phyloP scores from a whole-genome alignment of 202 grass and related monocot species.

The Carex arenaria region DNA sequence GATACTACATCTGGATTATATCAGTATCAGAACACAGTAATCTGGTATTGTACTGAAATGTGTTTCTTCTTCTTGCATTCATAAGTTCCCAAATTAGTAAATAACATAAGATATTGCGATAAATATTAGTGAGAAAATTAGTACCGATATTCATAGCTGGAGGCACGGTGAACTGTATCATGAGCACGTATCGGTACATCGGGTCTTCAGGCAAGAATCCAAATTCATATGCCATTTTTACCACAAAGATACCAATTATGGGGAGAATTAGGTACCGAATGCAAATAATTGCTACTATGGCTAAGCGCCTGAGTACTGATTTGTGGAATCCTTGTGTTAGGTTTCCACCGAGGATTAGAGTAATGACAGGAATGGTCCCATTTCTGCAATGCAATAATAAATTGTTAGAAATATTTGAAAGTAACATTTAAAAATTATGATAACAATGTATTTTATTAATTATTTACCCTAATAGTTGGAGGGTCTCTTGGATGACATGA shows the following conservation, averaged over 20 bases:
- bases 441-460: background rate
- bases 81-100: background rate
- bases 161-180: slow-evolving; percentile 77
- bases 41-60: too few relatives aligned
- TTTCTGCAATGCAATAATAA: slow-evolving; percentile 31
- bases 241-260: slow-evolving; percentile 50
- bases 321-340: slow-evolving; percentile 68
- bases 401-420: background rate
- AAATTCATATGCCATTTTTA: slow-evolving; percentile 43
- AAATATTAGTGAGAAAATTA: background rate
- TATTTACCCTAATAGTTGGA: slow-evolving; percentile 71
- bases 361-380: slow-evolving; percentile 84
- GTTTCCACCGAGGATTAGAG: slow-evolving; percentile 89
- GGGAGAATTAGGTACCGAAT: slow-evolving; percentile 64
- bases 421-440: background rate
- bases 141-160: slow-evolving; percentile 91
- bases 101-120: background rate
- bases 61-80: too few relatives aligned
- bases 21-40: background rate
- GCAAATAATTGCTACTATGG: slow-evolving; percentile 44
- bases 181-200: slow-evolving; percentile 70
- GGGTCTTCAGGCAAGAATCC: slow-evolving; percentile 70
- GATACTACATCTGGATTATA: background rate
- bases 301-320: slow-evolving; percentile 36
- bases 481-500: slow-evolving; percentile 63